Evolutionary conservation across 805 yeast genomes (phyloP), one percentile per base, ranked within the genome.

Genomic region (Candida awuae): DNA sequence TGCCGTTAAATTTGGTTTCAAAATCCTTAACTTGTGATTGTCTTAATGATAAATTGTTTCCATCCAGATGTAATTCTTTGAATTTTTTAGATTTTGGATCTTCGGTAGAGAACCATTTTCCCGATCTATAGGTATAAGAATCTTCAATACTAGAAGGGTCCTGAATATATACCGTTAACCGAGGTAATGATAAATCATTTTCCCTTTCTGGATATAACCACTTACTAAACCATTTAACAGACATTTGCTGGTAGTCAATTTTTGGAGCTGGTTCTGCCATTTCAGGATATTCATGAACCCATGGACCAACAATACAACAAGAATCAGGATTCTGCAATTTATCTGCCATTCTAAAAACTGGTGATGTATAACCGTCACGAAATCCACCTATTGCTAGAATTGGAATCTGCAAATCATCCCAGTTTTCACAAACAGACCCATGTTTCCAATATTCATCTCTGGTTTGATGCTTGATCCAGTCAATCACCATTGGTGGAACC

Each of bases 221-320:
- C 40, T 66, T 66, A 29, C 49, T 44, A 50, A 63, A 68, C 73
- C 72, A 68, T 18, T 53, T 48, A 27, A 64, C 46, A 1, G 70
- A 61, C 21, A 66, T 35, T 43, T 68, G 69, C 29, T 63, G 66
- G 38, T 62, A 68, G 4, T 71, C 72, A 46, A 67, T 62, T 40
- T 59, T 61, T 23, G 73, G 72, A 8, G 58, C 56, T 6, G 71
- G 72, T 25, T 62, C 65, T 2, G 71, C 72, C 54, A 68, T 62
- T 45, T 67, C 71, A 3, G 72, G 73, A 49, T 58, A 67, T 45
- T 67, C 72, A 45, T 67, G 73, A 34, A 67, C 71, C 73, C 72
- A 68, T 8, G 71, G 73, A 17, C 72, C 71, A 46, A 68, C 59
- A 13, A 67, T 41, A 26, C 61, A 62, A 25, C 56, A 48, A 1